These are phyloP conservation scores for Trypanosomatidae sp. DNA, from an alignment of 208 protist species.

Conservation along the genomic window DNA sequence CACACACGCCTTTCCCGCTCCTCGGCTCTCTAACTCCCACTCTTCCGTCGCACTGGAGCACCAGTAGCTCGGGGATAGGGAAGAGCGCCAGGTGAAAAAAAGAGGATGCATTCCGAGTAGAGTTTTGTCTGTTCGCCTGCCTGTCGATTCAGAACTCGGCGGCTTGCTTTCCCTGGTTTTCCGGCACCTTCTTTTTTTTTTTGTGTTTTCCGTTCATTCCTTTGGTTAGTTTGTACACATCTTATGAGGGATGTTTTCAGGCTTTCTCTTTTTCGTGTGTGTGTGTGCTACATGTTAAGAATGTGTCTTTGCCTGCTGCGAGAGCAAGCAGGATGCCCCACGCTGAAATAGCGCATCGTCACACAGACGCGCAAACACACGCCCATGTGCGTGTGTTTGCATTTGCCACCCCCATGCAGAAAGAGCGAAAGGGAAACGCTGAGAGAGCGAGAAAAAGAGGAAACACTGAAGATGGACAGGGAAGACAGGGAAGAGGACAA, in stretches of 20 bases:
- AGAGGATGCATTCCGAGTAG: neutral
- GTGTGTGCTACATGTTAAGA: neutral
- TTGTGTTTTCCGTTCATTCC: neutral
- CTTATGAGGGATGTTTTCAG: neutral
- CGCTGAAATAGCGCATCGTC: neutral
- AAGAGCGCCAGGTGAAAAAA: neutral
- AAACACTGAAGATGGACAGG: neutral
- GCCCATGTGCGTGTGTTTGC: neutral
- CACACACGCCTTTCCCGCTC: neutral
- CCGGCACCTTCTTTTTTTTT: neutral
- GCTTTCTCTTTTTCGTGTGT: neutral
- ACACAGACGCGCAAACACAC: neutral
- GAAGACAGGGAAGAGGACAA: neutral
- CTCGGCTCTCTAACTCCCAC: neutral
- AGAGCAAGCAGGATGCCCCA: neutral
- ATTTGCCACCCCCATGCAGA: neutral
- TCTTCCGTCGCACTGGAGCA: neutral
- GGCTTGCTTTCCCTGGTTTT: neutral
- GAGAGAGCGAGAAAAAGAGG: neutral
- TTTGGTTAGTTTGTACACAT: neutral
- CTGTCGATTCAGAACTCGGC: too few relatives aligned
- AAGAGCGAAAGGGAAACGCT: neutral
- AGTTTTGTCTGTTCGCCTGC: neutral
- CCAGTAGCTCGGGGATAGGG: neutral
- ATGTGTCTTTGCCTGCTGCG: neutral